Base-by-base conservation (phyloP, 1,139 yeast genomes). In the Suhomyces taliae region DNA sequence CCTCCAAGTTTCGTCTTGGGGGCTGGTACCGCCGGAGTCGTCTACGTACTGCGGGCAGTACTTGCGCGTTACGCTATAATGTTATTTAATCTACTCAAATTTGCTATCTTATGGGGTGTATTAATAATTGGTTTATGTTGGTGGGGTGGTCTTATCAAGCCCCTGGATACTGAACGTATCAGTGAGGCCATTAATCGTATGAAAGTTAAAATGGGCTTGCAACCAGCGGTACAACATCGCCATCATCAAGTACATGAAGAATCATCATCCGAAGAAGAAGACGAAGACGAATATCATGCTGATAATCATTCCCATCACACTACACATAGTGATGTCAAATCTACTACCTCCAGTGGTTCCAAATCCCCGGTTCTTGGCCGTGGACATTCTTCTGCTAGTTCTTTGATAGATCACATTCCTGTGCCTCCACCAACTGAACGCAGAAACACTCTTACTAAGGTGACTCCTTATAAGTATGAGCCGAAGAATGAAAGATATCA, bases 1-100 rank as follows among this genome's bases (percentile, higher is more conserved):
- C 44, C 58, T 9, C 72, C 69, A 8, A 71, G 76, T 49, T 72
- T 66, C 47, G 55, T 56, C 1, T 47, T 64, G n/a, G 78, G 78
- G 0, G 49, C 64, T 29, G 44, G 58, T 3, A 40, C 65, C 4
- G 64, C 69, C 2, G 48, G 62, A 10, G 44, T 58, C 4, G 50
- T 62, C 27, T 61, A 55, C 41, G 49, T 53, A 19, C 52, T 60
- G 44, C 60, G 58, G 36, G 69, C 69, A 7, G 46, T 53, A 9
- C 45, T 69, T 26, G 8, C 51, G 7, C 53, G 59, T 46, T 67
- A 60, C 46, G 59, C 65, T 3, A 46, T 52, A 14, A 50, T 57
- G 9, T 40, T 56, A 4, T 59, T 61, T 36, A 53, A 59, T 37
- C 50, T 65, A 24, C 48, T 65, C 35, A 65, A 65, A 46, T 49